Conservation (phyloP, 1,284 basidiomycete species). For the Puccinia hordei region DNA sequence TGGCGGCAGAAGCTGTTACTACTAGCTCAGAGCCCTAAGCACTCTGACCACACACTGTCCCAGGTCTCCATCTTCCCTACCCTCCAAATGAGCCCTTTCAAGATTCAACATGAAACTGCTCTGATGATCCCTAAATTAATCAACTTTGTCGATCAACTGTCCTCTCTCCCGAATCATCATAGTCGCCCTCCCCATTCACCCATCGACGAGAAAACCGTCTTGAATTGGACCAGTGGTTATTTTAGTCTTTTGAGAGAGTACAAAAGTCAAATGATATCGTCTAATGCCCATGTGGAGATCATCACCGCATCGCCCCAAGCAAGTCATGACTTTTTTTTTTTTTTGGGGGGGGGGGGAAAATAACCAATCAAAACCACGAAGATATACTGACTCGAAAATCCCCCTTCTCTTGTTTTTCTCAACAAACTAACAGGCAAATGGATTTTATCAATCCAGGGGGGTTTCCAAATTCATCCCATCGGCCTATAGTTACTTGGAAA, state of each 20-base stretch:
- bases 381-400: constrained; percentile 13
- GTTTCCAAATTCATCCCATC: constrained; percentile 90
- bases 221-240: constrained; percentile 87
- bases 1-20: not conserved
- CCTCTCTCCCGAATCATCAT: constrained; percentile 50
- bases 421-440: constrained; percentile 72
- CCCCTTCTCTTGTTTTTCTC: constrained; percentile 18
- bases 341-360: too few species aligned
- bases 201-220: constrained; percentile 30
- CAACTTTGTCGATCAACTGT: constrained; percentile 59
- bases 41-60: constrained; percentile 19
- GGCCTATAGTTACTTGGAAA: constrained; percentile 85
- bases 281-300: constrained; percentile 69
- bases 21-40: not conserved
- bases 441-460: constrained; percentile 86
- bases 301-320: constrained; percentile 86
- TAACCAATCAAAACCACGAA: constrained; percentile 12
- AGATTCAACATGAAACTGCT: constrained; percentile 59
- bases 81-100: constrained; percentile 60
- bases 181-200: constrained; percentile 48
- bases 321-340: constrained; percentile 53
- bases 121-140: constrained; percentile 64
- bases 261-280: constrained; percentile 70
- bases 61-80: constrained; percentile 59
- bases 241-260: constrained; percentile 86